These are phyloP conservation scores for Solanum lycopersicoides DNA, from an alignment of 257 asterid genomes.

Conservation along the genomic window DNA sequence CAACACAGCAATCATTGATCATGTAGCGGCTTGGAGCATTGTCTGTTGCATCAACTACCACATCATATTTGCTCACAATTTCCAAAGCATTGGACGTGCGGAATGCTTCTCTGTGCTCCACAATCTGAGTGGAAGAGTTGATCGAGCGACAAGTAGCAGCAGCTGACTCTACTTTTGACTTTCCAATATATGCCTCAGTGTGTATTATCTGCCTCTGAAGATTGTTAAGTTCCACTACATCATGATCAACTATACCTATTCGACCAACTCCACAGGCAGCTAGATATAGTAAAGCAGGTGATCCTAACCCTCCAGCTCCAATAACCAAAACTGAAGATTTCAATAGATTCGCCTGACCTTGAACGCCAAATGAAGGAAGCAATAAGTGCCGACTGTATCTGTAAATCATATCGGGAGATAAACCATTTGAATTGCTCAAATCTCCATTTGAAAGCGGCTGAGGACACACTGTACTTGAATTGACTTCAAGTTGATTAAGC, in stretches of 20 bases:
- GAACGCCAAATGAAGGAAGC: slow-evolving; percentile 83
- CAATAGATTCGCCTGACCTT: slow-evolving; percentile 62
- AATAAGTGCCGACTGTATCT: slow-evolving; percentile 91
- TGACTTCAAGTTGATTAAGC: slow-evolving; percentile 20
- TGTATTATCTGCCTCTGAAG: slow-evolving; percentile 97
- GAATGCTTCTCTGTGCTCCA: slow-evolving; percentile 85
- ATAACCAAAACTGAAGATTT: slow-evolving; percentile 78
- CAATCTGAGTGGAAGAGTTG: slow-evolving; percentile 64
- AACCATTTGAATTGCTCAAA: slow-evolving; percentile 8
- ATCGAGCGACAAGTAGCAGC: slow-evolving; percentile 94
- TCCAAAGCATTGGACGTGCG: slow-evolving; percentile 78
- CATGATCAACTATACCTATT: slow-evolving; percentile 94
- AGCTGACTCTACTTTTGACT: slow-evolving; percentile 96
- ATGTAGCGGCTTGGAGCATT: slow-evolving; percentile 93
- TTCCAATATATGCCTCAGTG: slow-evolving; percentile 84
- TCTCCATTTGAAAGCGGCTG: neutral
- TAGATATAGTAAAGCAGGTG: slow-evolving; percentile 87
- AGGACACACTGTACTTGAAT: slow-evolving; percentile 6
- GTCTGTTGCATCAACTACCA: slow-evolving; percentile 95
- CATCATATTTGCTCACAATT: slow-evolving; percentile 68
- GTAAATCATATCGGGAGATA: slow-evolving; percentile 67
- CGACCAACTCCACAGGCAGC: slow-evolving; percentile 88
- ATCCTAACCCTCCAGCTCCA: slow-evolving; percentile 98
- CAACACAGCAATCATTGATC: slow-evolving; percentile 93
- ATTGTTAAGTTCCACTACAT: slow-evolving; percentile 92